Evolutionary conservation across 2,329 filamentous ascomycete genomes (phyloP), one percentile per base, ranked within the genome.

Genomic region (Penicillium sclerotigenum): DNA sequence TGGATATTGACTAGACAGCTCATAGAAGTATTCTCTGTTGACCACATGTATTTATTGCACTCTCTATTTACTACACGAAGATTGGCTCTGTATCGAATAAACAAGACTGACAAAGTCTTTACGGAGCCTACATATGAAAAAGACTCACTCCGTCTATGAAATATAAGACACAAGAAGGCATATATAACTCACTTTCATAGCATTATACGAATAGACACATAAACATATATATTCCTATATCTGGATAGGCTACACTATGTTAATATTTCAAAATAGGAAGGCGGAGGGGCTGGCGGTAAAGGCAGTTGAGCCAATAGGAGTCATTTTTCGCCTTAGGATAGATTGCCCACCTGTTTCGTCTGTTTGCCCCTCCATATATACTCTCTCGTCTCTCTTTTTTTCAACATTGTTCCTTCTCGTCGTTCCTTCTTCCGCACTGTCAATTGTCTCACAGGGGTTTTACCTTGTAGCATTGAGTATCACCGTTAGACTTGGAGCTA

Each of bases 341-440:
- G 24, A 36, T 38, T 38, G 26, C 47, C 38, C 40, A 52, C 47
- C 52, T 52, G 48, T 52, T 51, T 55, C 11, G 29, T 36, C 22
- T 56, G 29, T 36, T n/a, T 56, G 22, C 53, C 53, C 53, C 53
- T 56, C 53, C 53, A 52, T 56, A 40, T 52, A 56, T 41, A 40
- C 18, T 37, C 20, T 16, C 45, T 36, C 18, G 20, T 20, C 43
- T n/a, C 20, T 38, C 14, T 11, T 7, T 24, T 28, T 34, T 11
- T 37, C 14, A 11, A 37, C 20, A 46, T 14, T 24, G 20, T 37
- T 36, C 6, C 14, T 41, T 24, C 18, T 41, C 20, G 37, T 14
- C 18, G 20, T 37, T 36, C 6, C 14, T 41, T 24, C 18, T 41
- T 41, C 5, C 9, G 22, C 11, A 13, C 33, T 20, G 13, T 2